Conservation (phyloP, 2,329 filamentous ascomycete species). For the Pestalotiopsis sp. region DNA sequence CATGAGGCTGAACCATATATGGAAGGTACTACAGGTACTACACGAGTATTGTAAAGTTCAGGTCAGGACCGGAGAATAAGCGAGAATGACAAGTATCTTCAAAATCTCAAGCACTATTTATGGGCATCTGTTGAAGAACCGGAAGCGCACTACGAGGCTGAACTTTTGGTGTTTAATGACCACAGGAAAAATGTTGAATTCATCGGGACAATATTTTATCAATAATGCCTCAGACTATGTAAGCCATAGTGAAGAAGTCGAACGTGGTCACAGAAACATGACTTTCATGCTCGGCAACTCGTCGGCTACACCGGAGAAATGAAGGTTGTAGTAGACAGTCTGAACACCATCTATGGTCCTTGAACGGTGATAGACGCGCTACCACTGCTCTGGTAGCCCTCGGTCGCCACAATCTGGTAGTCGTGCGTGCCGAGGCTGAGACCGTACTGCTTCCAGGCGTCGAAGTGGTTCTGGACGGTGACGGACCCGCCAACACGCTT, state of each 20-base stretch:
- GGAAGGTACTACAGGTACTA: not conserved
- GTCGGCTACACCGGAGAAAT: not conserved
- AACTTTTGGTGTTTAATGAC: not conserved
- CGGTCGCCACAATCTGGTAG: conserved; percentile 34
- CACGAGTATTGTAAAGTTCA: not conserved
- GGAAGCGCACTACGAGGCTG: no score
- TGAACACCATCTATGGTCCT: not conserved
- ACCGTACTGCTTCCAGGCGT: conserved; percentile 33
- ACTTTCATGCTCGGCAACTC: not conserved
- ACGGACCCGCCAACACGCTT: conserved; percentile 48
- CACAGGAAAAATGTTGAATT: not conserved
- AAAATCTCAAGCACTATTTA: not conserved
- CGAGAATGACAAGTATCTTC: no score
- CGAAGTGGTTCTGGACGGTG: conserved; percentile 37
- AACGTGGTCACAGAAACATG: not conserved
- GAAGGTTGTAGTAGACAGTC: not conserved
- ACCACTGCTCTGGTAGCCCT: conserved; percentile 17
- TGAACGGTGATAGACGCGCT: conserved; percentile 12
- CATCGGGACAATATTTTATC: not conserved
- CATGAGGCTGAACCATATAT: not conserved
- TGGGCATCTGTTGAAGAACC: no score
- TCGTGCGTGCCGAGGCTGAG: conserved; percentile 35
- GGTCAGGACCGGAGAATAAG: not conserved
- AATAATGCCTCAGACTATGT: not conserved
- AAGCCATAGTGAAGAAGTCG: not conserved